These are phyloP conservation scores for Didymella exigua DNA, from an alignment of 2,329 filamentous ascomycete genomes.

Conservation along the genomic window DNA sequence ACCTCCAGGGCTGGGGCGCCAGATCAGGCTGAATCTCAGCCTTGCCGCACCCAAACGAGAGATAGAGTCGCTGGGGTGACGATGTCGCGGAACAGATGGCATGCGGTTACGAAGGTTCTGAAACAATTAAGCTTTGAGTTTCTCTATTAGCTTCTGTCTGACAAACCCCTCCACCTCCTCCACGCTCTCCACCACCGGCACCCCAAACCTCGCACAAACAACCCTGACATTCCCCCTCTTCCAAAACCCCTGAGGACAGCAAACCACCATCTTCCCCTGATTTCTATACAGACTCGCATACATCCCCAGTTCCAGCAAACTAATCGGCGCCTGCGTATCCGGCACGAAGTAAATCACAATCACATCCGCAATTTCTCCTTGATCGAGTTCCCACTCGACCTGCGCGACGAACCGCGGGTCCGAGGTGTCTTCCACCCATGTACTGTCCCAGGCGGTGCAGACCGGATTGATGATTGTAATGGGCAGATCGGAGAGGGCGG, in stretches of 20 bases:
- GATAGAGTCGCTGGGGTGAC: background rate
- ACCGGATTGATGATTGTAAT: slow-evolving; percentile 64
- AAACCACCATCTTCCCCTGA: slow-evolving; percentile 56
- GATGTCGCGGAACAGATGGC: background rate
- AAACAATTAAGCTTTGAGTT: background rate
- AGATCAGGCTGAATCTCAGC: background rate
- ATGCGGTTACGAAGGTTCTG: background rate
- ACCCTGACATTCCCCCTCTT: slow-evolving; percentile 68
- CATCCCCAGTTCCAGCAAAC: slow-evolving; percentile 66
- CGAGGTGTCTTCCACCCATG: slow-evolving; percentile 60
- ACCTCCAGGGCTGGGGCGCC: background rate
- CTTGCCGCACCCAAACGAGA: background rate
- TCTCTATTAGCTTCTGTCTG: slow-evolving; percentile 21
- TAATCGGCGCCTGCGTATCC: slow-evolving; percentile 59
- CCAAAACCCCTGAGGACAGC: slow-evolving; percentile 59
- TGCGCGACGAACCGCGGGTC: slow-evolving; percentile 61
- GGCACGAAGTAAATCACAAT: slow-evolving; percentile 63
- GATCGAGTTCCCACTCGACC: slow-evolving; percentile 66
- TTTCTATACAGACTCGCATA: slow-evolving; percentile 41
- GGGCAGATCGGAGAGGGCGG: slow-evolving; percentile 48
- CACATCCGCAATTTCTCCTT: slow-evolving; percentile 60
- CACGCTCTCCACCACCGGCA: slow-evolving; percentile 52
- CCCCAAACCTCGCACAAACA: slow-evolving; percentile 54
- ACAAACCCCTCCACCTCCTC: slow-evolving; percentile 50
- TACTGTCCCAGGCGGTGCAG: slow-evolving; percentile 63